Percentiles rank a stretch among this genome's conserved stretches.
These are phyloP conservation scores for Dioscorea zingiberensis DNA, from an alignment of 106 monocot genomes.

Conservation along the genomic window DNA sequence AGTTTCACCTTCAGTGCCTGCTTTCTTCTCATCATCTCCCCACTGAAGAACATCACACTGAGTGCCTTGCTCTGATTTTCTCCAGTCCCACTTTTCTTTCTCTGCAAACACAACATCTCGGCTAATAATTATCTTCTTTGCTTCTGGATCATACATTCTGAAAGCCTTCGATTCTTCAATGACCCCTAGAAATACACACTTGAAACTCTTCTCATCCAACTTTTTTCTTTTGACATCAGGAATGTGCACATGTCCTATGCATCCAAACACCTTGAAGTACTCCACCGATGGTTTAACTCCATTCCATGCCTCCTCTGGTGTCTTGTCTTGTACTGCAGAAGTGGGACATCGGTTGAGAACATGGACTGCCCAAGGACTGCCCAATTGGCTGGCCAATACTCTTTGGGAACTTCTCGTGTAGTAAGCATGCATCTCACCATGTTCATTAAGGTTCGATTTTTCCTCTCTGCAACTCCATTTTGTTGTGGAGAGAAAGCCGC, in stretches of 20 bases:
- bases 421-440: background rate
- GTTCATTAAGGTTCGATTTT: background rate
- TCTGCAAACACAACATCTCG: too few species aligned
- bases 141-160: background rate
- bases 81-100: too few species aligned
- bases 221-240: background rate
- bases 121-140: background rate
- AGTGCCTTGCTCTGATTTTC: too few species aligned
- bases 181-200: slow-evolving; percentile 1
- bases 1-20: too few species aligned
- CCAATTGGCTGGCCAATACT: background rate
- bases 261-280: background rate
- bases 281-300: background rate
- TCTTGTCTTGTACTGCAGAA: background rate
- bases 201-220: background rate
- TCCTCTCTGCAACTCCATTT: background rate
- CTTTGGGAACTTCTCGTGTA: background rate
- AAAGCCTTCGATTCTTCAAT: background rate
- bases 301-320: background rate
- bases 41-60: too few species aligned
- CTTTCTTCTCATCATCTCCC: too few species aligned
- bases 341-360: slow-evolving; percentile 1
- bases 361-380: background rate
- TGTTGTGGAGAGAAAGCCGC: background rate
- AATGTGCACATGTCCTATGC: background rate